phyloP scores from a whole-genome alignment of 225 moss, liverwort and hornwort species.

The Pseudoscleropodium purum region DNA sequence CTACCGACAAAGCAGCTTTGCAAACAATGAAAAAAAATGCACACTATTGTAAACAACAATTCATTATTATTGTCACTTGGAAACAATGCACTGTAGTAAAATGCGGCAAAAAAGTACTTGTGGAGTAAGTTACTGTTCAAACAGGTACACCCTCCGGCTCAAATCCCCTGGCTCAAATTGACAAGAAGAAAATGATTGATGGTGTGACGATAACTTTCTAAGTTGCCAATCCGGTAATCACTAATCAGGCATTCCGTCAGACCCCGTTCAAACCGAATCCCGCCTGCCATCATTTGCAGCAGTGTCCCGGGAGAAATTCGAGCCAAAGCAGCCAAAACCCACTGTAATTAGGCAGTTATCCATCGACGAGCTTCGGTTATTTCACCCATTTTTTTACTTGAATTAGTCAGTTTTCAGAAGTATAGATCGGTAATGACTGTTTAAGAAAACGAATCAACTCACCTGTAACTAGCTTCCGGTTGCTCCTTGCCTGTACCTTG shows the following conservation, averaged over 20 bases:
- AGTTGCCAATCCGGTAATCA: not conserved
- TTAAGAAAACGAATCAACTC: not conserved
- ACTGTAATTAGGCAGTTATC: not conserved
- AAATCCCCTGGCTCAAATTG: not conserved
- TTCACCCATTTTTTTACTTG: not conserved
- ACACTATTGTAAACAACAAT: not conserved
- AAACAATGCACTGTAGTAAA: not conserved
- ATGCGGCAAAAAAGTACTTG: not conserved
- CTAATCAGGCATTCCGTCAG: not conserved
- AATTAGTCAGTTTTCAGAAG: not conserved
- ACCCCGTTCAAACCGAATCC: not conserved
- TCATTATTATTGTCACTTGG: not conserved
- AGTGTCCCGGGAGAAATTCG: not conserved
- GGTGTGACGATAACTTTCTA: not conserved
- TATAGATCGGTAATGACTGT: too few relatives aligned
- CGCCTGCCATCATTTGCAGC: not conserved
- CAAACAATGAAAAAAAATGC: not conserved
- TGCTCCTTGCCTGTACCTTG: not conserved
- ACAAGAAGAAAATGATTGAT: not conserved
- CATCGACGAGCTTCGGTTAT: not conserved
- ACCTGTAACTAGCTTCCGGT: not conserved
- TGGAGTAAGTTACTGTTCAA: not conserved
- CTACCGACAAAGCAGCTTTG: not conserved
- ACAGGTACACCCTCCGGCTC: not conserved
- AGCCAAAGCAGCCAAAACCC: not conserved